These are phyloP conservation scores for Serendipita sp. DNA, from an alignment of 768 basidiomycete genomes.

Conservation along the genomic window DNA sequence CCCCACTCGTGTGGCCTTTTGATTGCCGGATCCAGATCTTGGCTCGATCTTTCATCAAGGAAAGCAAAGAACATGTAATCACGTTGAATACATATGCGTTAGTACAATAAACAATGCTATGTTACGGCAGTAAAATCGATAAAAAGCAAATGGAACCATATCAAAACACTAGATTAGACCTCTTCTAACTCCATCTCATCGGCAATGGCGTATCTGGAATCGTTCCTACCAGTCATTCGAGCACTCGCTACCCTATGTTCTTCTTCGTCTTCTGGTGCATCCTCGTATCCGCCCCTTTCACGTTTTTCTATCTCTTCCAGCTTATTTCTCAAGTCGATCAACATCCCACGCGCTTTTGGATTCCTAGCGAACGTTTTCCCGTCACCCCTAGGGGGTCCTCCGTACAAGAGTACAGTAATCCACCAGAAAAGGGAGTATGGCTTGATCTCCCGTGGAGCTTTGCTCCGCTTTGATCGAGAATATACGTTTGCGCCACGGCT, in stretches of 20 bases:
- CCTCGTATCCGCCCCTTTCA: neutral
- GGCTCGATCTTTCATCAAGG: too few relatives aligned
- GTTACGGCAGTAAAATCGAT: neutral
- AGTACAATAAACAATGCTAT: too few relatives aligned
- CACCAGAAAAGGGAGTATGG: neutral
- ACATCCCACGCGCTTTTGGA: constrained; percentile 45
- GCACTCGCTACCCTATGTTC: neutral
- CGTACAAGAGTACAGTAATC: constrained; percentile 5
- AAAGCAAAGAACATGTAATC: too few relatives aligned
- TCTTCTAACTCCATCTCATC: constrained; percentile 1
- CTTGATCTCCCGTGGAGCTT: neutral
- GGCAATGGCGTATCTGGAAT: neutral
- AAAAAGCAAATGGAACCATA: too few relatives aligned
- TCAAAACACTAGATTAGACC: neutral
- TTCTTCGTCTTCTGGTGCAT: neutral
- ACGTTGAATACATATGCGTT: too few relatives aligned
- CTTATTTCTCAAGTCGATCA: constrained; percentile 46
- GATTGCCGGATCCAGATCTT: too few relatives aligned
- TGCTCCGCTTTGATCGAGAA: constrained; percentile 7
- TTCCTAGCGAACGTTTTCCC: constrained; percentile 54
- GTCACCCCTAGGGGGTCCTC: constrained; percentile 35
- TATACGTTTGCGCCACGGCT: neutral
- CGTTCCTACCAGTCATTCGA: neutral
- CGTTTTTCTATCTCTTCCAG: constrained; percentile 39
- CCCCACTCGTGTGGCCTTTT: too few relatives aligned